Conservation (phyloP, 2,329 filamentous ascomycete species). For the Trichoderma sp. region DNA sequence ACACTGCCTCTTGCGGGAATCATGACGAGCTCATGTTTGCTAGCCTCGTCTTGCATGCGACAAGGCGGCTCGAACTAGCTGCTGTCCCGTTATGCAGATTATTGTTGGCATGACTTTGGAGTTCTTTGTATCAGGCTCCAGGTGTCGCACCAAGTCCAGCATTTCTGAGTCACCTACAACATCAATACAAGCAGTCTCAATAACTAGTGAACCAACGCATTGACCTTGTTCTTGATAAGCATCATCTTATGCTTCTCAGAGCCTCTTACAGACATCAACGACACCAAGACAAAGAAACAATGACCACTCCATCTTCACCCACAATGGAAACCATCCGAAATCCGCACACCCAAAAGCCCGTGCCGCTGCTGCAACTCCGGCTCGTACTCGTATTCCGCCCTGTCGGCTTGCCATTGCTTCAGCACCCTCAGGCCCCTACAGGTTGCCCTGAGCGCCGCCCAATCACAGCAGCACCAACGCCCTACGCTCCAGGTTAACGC, state of each 20-base stretch:
- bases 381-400: constrained; percentile 17
- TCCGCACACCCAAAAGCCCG: not conserved
- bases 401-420: not conserved
- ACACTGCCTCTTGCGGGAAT: not conserved
- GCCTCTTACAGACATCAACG: not conserved
- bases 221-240: constrained; percentile 12
- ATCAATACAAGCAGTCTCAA: not conserved
- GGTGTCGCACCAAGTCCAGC: no score
- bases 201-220: not conserved
- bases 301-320: not conserved
- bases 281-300: no score
- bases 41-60: not conserved
- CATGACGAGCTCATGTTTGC: not conserved
- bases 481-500: no score
- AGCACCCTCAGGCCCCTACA: not conserved
- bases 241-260: constrained; percentile 3
- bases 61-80: not conserved
- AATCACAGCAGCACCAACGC: not conserved
- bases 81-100: not conserved
- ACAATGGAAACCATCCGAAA: not conserved
- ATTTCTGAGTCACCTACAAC: no score
- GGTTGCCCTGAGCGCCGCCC: not conserved
- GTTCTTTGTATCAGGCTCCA: not conserved
- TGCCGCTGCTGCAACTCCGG: not conserved
- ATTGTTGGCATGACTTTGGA: not conserved